Conservation (phyloP, 2,329 filamentous ascomycete genomes). For the Fusarium chlamydosporum region DNA sequence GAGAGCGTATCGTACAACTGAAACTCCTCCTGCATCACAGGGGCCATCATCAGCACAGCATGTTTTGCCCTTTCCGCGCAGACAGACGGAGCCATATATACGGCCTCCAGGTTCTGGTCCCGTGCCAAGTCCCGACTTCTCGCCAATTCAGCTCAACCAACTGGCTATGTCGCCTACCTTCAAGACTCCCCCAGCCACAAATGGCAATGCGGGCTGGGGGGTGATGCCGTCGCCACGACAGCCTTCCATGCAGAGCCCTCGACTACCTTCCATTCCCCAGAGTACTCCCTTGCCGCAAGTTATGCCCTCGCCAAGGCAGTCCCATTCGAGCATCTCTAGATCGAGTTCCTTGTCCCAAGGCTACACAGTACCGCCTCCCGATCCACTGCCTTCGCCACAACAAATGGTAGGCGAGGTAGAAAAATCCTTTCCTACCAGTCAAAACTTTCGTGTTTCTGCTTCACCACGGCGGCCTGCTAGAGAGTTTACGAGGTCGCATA, state of each 20-base stretch:
- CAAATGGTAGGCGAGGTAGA: background rate
- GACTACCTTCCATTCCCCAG: background rate
- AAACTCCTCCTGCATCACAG: background rate
- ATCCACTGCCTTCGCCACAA: background rate
- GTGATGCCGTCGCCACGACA: background rate
- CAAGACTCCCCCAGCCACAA: background rate
- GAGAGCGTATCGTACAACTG: too few relatives aligned
- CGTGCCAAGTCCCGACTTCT: background rate
- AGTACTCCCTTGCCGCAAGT: background rate
- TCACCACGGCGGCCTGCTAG: background rate
- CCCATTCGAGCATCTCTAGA: background rate
- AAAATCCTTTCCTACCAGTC: background rate
- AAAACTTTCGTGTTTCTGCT: background rate
- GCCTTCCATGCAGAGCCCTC: background rate
- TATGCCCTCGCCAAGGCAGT: background rate
- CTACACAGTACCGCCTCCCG: background rate
- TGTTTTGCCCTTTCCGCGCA: too few relatives aligned
- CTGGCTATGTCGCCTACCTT: background rate
- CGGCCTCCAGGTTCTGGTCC: background rate
- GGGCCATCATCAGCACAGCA: background rate
- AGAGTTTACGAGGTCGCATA: background rate
- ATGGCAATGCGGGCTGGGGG: background rate
- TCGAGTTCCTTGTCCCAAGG: conserved; percentile 1
- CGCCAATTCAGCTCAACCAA: background rate
- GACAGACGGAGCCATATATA: background rate